A percentile compares a stretch with the other conserved stretches of the same genome.
Conservation (phyloP, 2,329 filamentous ascomycete species). For the Alternaria incomplexa region DNA sequence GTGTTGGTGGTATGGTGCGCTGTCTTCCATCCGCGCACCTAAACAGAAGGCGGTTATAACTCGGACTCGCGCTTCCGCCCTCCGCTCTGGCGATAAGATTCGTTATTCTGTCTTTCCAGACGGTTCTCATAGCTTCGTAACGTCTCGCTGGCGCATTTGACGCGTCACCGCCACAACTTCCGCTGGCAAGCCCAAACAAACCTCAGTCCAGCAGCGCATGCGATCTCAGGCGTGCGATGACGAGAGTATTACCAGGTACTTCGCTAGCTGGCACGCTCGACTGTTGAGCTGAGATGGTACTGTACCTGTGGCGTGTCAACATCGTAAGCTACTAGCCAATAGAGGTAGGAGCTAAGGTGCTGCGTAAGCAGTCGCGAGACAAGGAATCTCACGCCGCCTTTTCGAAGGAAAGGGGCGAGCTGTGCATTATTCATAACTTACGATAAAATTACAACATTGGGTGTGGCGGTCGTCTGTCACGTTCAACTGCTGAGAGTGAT, state of each 20-base stretch:
- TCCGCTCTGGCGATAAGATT: background rate
- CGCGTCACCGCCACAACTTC: background rate
- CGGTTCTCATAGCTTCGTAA: background rate
- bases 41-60: background rate
- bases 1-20: background rate
- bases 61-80: background rate
- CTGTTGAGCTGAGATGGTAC: slow-evolving; percentile 10
- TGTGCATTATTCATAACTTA: background rate
- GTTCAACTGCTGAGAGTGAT: background rate
- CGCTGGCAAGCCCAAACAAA: background rate
- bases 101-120: background rate
- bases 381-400: slow-evolving; percentile 21
- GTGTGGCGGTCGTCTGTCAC: background rate
- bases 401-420: background rate
- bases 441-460: background rate
- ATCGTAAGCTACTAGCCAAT: slow-evolving; percentile 7
- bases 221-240: background rate
- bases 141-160: background rate
- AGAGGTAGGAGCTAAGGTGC: slow-evolving; percentile 1
- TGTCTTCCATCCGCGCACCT: background rate
- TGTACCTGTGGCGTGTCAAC: background rate
- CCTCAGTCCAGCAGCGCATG: background rate
- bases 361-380: slow-evolving; percentile 19
- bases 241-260: background rate
- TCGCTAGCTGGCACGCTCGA: background rate